A percentile compares a stretch with the other conserved stretches of the same genome.
Evolutionary conservation across 768 basidiomycete species (phyloP).

Genomic region (Leccinum truebloodii): DNA sequence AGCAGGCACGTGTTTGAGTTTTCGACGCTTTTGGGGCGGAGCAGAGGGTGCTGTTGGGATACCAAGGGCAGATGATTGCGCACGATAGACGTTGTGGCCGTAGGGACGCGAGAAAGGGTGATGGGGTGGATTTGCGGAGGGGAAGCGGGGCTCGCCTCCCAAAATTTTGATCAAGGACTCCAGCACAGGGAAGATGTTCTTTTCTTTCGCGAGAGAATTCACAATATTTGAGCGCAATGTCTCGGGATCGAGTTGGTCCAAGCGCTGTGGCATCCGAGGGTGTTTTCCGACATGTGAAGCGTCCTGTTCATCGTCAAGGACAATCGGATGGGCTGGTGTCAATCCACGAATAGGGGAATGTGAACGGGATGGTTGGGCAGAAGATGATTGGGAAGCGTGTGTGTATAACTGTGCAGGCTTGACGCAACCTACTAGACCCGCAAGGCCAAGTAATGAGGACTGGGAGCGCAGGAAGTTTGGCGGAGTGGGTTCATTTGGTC

Average conservation of each 20-base stretch:
- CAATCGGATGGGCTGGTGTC: conserved; percentile 64
- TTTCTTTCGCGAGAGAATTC: conserved; percentile 57
- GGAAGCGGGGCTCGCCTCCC: conserved; percentile 34
- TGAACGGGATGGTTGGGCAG: conserved; percentile 37
- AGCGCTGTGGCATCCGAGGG: conserved; percentile 15
- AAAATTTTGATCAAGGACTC: conserved; percentile 62
- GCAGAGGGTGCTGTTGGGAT: neutral
- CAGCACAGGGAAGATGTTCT: conserved; percentile 66
- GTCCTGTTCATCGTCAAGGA: conserved; percentile 61
- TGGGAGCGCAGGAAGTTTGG: conserved; percentile 75
- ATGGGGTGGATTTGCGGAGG: conserved; percentile 5
- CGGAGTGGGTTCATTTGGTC: conserved; percentile 60
- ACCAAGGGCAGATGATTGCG: neutral
- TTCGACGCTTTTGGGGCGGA: conserved; percentile 56
- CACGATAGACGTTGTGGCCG: conserved; percentile 9
- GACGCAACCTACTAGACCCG: conserved; percentile 68
- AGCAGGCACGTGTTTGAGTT: conserved; percentile 67
- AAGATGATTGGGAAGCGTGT: conserved; percentile 2
- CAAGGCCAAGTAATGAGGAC: conserved; percentile 67
- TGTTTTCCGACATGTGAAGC: conserved; percentile 23
- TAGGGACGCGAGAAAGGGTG: conserved; percentile 25
- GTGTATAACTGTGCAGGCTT: conserved; percentile 45
- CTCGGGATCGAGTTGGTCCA: conserved; percentile 39
- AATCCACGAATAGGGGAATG: conserved; percentile 47
- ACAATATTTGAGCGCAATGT: conserved; percentile 59